Evolutionary conservation across 257 asterid genomes (phyloP).

Genomic region (Echites panduratus): DNA sequence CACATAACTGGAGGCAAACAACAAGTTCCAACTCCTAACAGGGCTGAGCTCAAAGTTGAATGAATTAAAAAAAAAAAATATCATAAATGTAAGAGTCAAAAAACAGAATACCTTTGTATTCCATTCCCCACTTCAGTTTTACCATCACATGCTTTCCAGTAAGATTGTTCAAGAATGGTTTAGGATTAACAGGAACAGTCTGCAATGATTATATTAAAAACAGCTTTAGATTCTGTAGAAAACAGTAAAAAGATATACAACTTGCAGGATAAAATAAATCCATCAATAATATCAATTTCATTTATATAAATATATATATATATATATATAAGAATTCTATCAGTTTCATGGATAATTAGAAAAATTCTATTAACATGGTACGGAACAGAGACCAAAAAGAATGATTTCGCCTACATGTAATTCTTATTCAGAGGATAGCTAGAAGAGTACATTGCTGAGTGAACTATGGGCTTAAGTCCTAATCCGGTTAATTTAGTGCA

Average conservation of each 20-base stretch:
- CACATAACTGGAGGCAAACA: not conserved
- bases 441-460: not conserved
- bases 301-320: not conserved
- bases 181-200: constrained; percentile 98
- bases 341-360: no score
- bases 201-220: constrained; percentile 11
- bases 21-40: not conserved
- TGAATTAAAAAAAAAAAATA: not conserved
- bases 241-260: not conserved
- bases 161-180: constrained; percentile 95
- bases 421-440: not conserved
- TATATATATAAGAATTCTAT: not conserved
- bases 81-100: not conserved
- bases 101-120: constrained; percentile 65
- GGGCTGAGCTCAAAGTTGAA: not conserved
- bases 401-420: not conserved
- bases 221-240: not conserved
- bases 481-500: not conserved
- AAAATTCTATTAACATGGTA: not conserved
- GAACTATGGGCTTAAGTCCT: not conserved
- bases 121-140: constrained; percentile 99
- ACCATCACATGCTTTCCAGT: constrained; percentile 96
- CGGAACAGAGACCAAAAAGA: not conserved
- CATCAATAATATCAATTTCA: not conserved
- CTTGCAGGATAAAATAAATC: not conserved